Evolutionary conservation across 1,284 basidiomycete genomes (phyloP).

Genomic region (Sanghuangporus baumii): DNA sequence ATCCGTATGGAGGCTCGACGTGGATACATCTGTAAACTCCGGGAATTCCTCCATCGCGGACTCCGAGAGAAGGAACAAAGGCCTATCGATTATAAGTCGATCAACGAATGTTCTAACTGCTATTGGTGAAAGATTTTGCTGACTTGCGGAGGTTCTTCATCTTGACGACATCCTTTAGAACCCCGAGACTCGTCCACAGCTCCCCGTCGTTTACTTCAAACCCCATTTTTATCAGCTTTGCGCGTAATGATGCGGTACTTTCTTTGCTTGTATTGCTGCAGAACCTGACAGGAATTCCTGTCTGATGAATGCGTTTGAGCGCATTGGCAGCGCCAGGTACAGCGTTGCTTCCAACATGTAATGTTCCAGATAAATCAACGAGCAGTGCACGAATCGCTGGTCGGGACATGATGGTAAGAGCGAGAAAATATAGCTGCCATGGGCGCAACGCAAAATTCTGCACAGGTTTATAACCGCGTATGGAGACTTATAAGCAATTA

Average conservation of each 20-base stretch:
- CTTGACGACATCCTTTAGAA: conserved; percentile 44
- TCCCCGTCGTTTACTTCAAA: conserved; percentile 42
- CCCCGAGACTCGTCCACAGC: conserved; percentile 60
- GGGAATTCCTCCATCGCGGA: conserved; percentile 52
- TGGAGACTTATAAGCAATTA: too few relatives aligned
- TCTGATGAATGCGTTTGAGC: conserved; percentile 39
- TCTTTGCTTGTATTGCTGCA: conserved; percentile 61
- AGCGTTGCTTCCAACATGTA: conserved; percentile 50
- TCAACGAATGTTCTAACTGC: neutral
- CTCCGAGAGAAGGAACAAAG: conserved; percentile 53
- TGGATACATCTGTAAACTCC: conserved; percentile 19
- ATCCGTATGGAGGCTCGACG: conserved; percentile 19
- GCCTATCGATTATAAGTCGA: conserved; percentile 32
- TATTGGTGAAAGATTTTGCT: conserved; percentile 15
- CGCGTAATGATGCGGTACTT: conserved; percentile 39
- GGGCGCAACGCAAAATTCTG: too few relatives aligned
- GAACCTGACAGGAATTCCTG: conserved; percentile 51
- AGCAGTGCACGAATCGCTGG: conserved; percentile 47
- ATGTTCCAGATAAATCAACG: conserved; percentile 66
- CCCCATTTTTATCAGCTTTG: conserved; percentile 42
- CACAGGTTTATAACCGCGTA: too few relatives aligned
- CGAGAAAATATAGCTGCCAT: neutral
- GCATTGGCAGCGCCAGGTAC: conserved; percentile 48
- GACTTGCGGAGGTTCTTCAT: conserved; percentile 39
- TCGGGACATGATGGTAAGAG: conserved; percentile 13